A percentile compares a stretch with the other conserved stretches of the same genome.
These are phyloP conservation scores for Austroboletus novae-zelandiae DNA, from an alignment of 1,284 basidiomycete genomes.

Conservation along the genomic window DNA sequence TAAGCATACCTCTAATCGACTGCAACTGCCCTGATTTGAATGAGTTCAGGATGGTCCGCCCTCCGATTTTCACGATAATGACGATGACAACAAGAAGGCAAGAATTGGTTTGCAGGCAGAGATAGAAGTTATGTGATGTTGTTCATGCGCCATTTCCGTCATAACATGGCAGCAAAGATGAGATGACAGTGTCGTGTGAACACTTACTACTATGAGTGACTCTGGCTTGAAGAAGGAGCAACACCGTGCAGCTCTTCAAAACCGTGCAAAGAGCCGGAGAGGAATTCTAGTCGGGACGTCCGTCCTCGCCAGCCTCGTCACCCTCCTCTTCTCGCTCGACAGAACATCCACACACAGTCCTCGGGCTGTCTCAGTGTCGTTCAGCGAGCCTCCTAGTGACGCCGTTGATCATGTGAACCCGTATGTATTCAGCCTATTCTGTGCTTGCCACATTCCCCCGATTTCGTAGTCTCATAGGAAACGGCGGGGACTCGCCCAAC, in stretches of 20 bases:
- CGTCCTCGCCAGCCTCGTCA: conserved; percentile 14
- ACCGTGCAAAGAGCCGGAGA: background rate
- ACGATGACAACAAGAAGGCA: no score
- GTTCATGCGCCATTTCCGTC: no score
- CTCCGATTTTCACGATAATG: no score
- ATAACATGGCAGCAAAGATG: no score
- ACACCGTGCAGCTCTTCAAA: background rate
- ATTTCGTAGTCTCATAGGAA: conserved; percentile 57
- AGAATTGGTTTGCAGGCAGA: no score
- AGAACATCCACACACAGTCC: background rate
- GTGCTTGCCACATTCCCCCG: background rate
- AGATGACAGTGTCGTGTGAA: no score
- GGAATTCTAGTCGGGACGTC: background rate
- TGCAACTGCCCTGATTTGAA: no score
- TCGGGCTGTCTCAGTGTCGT: conserved; percentile 6
- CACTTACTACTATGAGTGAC: no score
- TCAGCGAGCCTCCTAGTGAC: conserved; percentile 37
- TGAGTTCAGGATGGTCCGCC: no score
- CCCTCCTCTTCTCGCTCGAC: conserved; percentile 10
- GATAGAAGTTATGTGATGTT: no score
- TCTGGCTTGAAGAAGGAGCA: no score
- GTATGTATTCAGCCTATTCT: conserved; percentile 33
- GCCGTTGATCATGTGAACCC: conserved; percentile 54
- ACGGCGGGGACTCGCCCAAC: conserved; percentile 67
- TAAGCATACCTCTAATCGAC: no score